Percentiles rank a stretch among this genome's conserved stretches.
Conservation (phyloP, 345 rosid species). For the Salix dunnii region DNA sequence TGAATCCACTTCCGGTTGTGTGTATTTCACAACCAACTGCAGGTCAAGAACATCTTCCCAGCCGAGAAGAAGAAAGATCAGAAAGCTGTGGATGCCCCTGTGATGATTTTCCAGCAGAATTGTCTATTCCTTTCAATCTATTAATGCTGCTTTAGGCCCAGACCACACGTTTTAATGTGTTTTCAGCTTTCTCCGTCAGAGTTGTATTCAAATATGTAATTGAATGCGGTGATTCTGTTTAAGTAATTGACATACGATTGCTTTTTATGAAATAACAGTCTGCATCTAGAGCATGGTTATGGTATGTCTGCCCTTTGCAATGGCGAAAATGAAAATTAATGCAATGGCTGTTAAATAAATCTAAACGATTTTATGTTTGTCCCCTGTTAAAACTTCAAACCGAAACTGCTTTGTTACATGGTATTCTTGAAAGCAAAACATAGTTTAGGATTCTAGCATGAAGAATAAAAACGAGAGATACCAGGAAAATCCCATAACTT, state of each 20-base stretch:
- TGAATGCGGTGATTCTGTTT: background rate
- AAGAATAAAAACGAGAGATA: background rate
- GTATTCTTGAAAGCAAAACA: background rate
- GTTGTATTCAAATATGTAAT: background rate
- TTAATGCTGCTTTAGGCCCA: background rate
- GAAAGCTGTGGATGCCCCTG: constrained; percentile 48
- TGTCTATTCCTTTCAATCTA: background rate
- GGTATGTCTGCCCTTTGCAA: background rate
- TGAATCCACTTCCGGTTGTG: background rate
- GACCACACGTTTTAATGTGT: background rate
- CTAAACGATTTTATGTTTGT: background rate
- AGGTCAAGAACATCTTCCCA: constrained; percentile 59
- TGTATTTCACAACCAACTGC: background rate
- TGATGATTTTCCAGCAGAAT: constrained; percentile 24
- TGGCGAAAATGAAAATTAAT: background rate
- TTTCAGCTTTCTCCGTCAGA: background rate
- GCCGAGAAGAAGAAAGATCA: constrained; percentile 69
- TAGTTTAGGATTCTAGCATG: background rate
- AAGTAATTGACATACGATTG: background rate
- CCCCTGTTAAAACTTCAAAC: background rate
- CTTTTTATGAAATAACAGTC: background rate
- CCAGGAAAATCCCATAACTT: background rate
- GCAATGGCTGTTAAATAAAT: background rate
- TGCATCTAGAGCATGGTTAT: background rate
- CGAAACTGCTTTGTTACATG: background rate